Base-by-base conservation (phyloP, 768 basidiomycete species). In the Pleurotus tuber-regium region DNA sequence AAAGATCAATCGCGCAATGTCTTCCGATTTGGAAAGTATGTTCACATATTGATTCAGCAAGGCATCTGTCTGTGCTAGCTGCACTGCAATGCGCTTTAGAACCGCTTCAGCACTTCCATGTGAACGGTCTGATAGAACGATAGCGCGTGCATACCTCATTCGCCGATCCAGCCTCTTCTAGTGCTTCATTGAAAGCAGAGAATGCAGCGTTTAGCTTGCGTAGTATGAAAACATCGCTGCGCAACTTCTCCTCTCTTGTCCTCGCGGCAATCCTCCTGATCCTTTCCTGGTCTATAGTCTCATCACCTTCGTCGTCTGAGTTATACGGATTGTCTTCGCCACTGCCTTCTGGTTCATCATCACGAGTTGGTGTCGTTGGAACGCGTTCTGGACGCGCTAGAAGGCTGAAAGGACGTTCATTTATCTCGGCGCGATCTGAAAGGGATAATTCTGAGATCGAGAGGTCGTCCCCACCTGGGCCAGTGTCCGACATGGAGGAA, bases 1-100 rank as follows among this genome's bases (percentile, higher is more conserved):
- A 54, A 90, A 83, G 14, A 92, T 80, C 52, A 91, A 66, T 25
- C 78, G 78, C 2, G 87, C 71, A 54, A 80, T 75, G 11, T 80
- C 76, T 64, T 90, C 89, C 2, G 88, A 87, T 63, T 80, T 83
- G 4, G 80, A 77, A 16, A 92, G 70, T 41, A 89, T 80, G 35
- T 68, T 70, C 36, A 87, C 78, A 61, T 92, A 92, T 74, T 83
- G 87, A 66, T 88, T 83, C 53, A 92, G 69, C 51, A 92, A 68
- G 1, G 77, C 79, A 59, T 91, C 83, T 0, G 89, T 91, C 56
- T 90, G 80, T 41, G 75, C 77, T 28, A 92, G 64, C 56, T 89
- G 88, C 25, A 64, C 66, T 8, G 84, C 83, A 31, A 89, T 75
- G 58, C 82, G 79, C 89, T 88, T 53, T 43, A 53, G 21, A 41